Percentiles rank a stretch among this genome's conserved stretches.
phyloP scores from a whole-genome alignment of 306 rosid species.

The Medicago arabica region DNA sequence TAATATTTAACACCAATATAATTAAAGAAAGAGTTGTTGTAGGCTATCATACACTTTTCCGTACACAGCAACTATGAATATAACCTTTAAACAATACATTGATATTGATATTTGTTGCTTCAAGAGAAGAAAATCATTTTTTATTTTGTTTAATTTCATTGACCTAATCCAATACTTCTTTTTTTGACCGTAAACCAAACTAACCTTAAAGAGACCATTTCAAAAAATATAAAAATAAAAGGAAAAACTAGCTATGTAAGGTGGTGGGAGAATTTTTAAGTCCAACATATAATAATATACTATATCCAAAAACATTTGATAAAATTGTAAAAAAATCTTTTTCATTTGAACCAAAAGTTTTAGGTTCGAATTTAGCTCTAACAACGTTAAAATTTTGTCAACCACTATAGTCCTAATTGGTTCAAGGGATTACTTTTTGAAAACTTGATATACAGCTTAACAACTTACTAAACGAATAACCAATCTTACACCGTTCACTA shows the following conservation, averaged over 20 bases:
- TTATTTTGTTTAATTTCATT: constrained; percentile 12
- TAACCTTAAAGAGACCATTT: constrained; percentile 18
- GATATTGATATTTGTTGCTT: neutral
- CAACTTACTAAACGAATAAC: no score
- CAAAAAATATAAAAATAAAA: neutral
- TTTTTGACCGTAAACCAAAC: neutral
- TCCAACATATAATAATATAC: neutral
- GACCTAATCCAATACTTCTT: constrained; percentile 15
- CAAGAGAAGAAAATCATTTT: neutral
- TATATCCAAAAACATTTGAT: no score
- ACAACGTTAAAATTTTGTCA: no score
- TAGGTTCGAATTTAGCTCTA: no score
- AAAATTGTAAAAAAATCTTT: no score
- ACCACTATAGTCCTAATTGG: no score
- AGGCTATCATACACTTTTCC: neutral
- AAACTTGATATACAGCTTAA: no score
- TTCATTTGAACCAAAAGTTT: no score
- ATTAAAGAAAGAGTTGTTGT: no score
- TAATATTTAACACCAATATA: no score
- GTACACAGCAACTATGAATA: neutral
- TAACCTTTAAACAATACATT: neutral
- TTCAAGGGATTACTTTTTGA: no score
- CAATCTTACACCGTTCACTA: no score
- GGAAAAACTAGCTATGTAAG: constrained; percentile 3
- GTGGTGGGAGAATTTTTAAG: constrained; percentile 6